Evolutionary conservation across 768 basidiomycete species (phyloP), one percentile per base, ranked within the genome.

Genomic region (Tricholoma terreum): DNA sequence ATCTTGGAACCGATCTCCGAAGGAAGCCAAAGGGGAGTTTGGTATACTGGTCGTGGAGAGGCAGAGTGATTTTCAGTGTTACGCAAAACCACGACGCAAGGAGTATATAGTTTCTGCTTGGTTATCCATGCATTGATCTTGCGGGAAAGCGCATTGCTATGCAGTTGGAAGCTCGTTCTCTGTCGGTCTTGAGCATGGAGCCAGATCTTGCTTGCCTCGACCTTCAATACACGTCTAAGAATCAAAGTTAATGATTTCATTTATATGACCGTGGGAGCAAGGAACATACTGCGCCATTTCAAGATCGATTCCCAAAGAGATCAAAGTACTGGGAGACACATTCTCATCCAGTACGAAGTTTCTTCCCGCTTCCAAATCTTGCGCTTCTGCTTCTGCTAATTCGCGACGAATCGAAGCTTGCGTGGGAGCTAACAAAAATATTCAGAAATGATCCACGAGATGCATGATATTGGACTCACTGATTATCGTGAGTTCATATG

Each of bases 1-100:
- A 38, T 40, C n/a, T 56, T 30, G 2, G 30, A 7, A 5, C 55
- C 12, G 22, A 66, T 52, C 34, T 61, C 58, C 3, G 67, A 70
- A 4, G 67, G 70, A 15, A 70, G 53, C 63, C 62, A 69, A 0
- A 71, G 60, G 4, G 46, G 24, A 33, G 57, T 15, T 0, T 63
- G 35, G 17, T 62, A 38, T 5, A 42, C 50, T 8, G 42, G 35
- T 19, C 22, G 43, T 30, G 9, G 19, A 38, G 30, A 10, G 15
- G 50, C 10, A n/a, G 54, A 27, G 8, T 58, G 14, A 42, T 11
- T 8, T 40, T 43, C 19, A 1, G 21, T 4, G 7, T 21, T 22
- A 22, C 12, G 22, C 14, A 48, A 9, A n/a, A 6, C 7, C 9
- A 17, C 19, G 4, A 55, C 2, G 11, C 15, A 8, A 3, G 64